Base-by-base conservation (phyloP, 768 basidiomycete species). In the Infundibulicybe gibba region DNA sequence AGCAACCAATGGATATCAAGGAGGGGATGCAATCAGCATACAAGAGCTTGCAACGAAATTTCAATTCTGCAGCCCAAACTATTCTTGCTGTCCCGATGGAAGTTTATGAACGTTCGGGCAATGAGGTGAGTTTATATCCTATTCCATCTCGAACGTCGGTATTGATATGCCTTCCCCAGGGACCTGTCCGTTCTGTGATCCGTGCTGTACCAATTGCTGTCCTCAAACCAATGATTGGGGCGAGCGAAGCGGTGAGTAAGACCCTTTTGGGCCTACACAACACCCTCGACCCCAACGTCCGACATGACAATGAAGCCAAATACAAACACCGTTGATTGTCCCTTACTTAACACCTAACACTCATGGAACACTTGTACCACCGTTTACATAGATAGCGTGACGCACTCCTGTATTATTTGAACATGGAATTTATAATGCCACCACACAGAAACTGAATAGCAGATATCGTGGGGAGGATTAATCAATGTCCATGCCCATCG, bases 41-140 rank as follows among this genome's bases (percentile, higher is more conserved):
- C 64, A 81, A 76, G 61, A 94, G 91, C 58, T 64, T 99, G 57
- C 83, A 79, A 44, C 82, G 72, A 59, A 97, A 98, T 65, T 63
- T 99, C 51, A 87, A 85, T 56, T 90, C 90, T 37, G 97, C 97
- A 20, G 97, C 95, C 19, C 95, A 99, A 68, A 99, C 97, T 0
- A 98, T 99, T 51, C 77, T 99, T 32, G 95, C 97, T 1, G 92
- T 99, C 1, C 97, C 97, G 1, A 97, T 98, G 95, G 97, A 98
- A 64, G 93, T 97, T 10, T 95, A 97, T 56, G 97, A 99, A 66
- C 76, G 89, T 49, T 89, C 93, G 9, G 91, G 92, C 6, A 87
- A 85, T 47, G 90, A 97, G 79, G 94, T 88, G 54, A 57, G 78
- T 69, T 41, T 32, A 12, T 34, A 17, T 13, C 15, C 8, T 25